Conservation (phyloP, 2,329 filamentous ascomycete species). For the Aspergillus texensis region DNA sequence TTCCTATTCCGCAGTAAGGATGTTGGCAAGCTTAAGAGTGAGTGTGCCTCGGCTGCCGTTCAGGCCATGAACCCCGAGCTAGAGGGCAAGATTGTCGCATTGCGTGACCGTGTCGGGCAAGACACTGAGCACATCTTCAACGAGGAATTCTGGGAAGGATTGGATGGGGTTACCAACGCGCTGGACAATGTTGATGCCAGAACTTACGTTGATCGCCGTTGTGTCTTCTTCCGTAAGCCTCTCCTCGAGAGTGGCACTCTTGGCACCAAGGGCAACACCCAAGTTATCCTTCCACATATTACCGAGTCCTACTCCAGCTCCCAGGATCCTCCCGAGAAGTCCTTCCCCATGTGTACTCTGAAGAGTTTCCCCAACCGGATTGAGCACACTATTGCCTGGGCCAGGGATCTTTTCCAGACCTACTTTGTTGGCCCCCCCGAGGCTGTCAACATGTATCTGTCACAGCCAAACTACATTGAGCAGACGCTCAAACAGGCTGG, state of each 20-base stretch:
- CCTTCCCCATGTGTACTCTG: conserved; percentile 98
- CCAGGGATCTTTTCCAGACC: conserved; percentile 91
- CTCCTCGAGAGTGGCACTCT: conserved; percentile 94
- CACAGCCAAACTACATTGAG: conserved; percentile 86
- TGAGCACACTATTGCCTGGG: conserved; percentile 98
- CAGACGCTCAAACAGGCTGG: conserved; percentile 87
- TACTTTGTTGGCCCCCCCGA: conserved; percentile 93
- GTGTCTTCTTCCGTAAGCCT: conserved; percentile 97
- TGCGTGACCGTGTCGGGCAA: conserved; percentile 86
- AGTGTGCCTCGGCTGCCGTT: conserved; percentile 86
- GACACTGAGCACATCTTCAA: conserved; percentile 96
- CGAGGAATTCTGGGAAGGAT: conserved; percentile 82
- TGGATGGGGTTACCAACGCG: conserved; percentile 95
- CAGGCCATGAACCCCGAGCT: conserved; percentile 95
- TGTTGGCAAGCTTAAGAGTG: conserved; percentile 95
- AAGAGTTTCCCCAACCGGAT: conserved; percentile 98
- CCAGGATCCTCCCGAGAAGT: conserved; percentile 96
- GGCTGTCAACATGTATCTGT: conserved; percentile 90
- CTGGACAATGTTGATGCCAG: conserved; percentile 96
- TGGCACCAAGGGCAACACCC: conserved; percentile 98
- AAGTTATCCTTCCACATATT: conserved; percentile 85
- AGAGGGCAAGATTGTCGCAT: conserved; percentile 76
- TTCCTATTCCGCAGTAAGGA: conserved; percentile 94
- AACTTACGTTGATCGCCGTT: conserved; percentile 93
- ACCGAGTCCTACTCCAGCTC: conserved; percentile 98